Evolutionary conservation across 768 basidiomycete species (phyloP), one percentile per base, ranked within the genome.

Genomic region (Termitomyces eurrhizus): DNA sequence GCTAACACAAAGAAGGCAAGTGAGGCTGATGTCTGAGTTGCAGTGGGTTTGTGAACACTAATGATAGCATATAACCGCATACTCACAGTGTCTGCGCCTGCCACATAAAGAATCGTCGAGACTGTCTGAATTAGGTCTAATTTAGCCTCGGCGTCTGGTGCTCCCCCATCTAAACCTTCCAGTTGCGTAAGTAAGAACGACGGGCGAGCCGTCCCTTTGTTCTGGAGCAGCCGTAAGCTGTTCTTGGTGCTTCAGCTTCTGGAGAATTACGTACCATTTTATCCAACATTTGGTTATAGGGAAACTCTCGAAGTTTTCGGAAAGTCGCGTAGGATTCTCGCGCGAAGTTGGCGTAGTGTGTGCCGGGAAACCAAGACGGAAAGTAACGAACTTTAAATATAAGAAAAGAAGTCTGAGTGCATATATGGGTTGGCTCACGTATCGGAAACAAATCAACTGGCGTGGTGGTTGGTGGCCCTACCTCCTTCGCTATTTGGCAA

Each of bases 291-390:
- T 57, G 49, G 21, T 52, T 16, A 29, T 65, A 64, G 4, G 68
- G 66, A 60, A 61, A 66, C n/a, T 66, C 65, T 46, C 67, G 58
- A 13, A 66, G 54, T n/a, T 41, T 56, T 12, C 51, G 52, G 41
- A 62, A 57, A 3, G 49, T 37, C 2, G 59, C 39, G 9, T 18
- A 49, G 33, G 58, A 61, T 9, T 61, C 46, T 33, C 63, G 57
- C 5, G 68, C 68, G 49, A 58, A 53, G 4, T 46, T 44, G 7
- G 67, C 65, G 18, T 62, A 69, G 51, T 65, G 60, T 24, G 68
- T 62, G 4, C 68, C 68, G 18, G 68, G 68, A 36, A 69, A 66
- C 68, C 68, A 69, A n/a, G 66, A 68, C n/a, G 68, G 68, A 29
- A 69, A 61, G 29, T 67, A 59, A 37, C 61, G 59, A 21, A 69